A percentile compares a stretch with the other conserved stretches of the same genome.
Conservation (phyloP, 768 basidiomycete species). For the Phallus indusiatus region DNA sequence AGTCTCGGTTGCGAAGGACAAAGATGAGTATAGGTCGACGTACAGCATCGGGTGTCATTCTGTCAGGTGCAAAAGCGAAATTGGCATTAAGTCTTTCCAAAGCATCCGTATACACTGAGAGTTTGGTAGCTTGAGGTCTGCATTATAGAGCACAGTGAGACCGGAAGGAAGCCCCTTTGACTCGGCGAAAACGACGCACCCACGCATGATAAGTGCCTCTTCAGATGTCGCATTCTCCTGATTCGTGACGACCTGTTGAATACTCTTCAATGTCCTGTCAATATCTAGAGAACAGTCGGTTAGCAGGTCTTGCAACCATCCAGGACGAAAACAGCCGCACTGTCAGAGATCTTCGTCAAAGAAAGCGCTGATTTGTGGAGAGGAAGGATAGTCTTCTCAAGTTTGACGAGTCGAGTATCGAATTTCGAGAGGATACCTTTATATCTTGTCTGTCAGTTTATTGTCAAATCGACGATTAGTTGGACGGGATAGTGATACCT, state of each 20-base stretch:
- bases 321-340: conserved; percentile 33
- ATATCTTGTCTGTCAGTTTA: conserved; percentile 19
- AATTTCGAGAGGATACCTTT: conserved; percentile 78
- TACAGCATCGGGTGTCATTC: conserved; percentile 48
- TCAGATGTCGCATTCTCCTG: conserved; percentile 70
- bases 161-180: background rate
- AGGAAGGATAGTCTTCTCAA: conserved; percentile 80
- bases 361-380: conserved; percentile 73
- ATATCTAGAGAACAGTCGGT: conserved; percentile 49
- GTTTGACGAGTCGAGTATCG: conserved; percentile 68
- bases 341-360: conserved; percentile 59
- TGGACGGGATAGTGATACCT: conserved; percentile 35
- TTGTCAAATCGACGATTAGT: background rate
- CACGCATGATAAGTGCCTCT: conserved; percentile 68
- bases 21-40: conserved; percentile 5
- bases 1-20: background rate
- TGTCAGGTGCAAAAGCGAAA: conserved; percentile 61
- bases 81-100: conserved; percentile 70
- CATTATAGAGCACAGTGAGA: background rate
- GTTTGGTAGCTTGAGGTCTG: conserved; percentile 64
- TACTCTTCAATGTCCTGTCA: conserved; percentile 66
- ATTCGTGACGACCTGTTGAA: conserved; percentile 68
- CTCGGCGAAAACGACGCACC: conserved; percentile 33
- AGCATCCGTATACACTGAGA: conserved; percentile 58
- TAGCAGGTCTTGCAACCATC: background rate